Conservation (phyloP, 2,329 filamentous ascomycete genomes). For the Exophiala spinifera region DNA sequence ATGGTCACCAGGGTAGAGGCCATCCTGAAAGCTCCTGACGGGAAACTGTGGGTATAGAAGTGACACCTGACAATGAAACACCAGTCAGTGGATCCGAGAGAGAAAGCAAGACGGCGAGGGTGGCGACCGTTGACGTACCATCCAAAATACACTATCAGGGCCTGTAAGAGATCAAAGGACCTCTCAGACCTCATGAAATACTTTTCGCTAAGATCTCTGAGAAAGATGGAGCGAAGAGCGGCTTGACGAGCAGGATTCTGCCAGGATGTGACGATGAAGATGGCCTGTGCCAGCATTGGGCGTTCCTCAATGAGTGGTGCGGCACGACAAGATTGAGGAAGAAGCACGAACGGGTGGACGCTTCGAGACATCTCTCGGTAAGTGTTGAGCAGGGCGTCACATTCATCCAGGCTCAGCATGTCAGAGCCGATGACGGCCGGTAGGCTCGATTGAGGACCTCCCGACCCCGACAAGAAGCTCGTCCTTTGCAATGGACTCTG, state of each 20-base stretch:
- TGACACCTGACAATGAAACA: constrained; percentile 7
- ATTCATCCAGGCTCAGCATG: constrained; percentile 12
- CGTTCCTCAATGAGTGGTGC: constrained; percentile 12
- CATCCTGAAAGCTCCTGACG: constrained; percentile 31
- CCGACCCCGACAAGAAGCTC: background rate
- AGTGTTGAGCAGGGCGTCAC: constrained; percentile 10
- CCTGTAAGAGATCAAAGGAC: constrained; percentile 18
- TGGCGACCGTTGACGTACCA: constrained; percentile 3
- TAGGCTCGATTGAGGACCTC: background rate
- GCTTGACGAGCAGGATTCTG: constrained; percentile 7
- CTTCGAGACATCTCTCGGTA: constrained; percentile 15
- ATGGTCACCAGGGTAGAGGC: constrained; percentile 53
- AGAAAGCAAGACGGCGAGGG: background rate
- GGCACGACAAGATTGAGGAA: constrained; percentile 11
- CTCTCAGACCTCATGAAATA: constrained; percentile 15
- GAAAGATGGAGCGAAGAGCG: constrained; percentile 8
- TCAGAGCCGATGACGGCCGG: background rate
- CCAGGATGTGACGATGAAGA: constrained; percentile 17
- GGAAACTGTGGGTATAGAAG: constrained; percentile 10
- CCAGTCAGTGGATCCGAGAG: background rate
- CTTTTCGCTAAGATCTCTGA: constrained; percentile 8
- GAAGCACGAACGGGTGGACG: constrained; percentile 14
- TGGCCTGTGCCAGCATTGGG: constrained; percentile 15
- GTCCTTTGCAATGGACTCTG: background rate
- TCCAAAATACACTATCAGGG: constrained; percentile 17